A percentile compares a stretch with the other conserved stretches of the same genome.
Evolutionary conservation across 352 stramenopile genomes (phyloP).

Genomic region (Pythium phragmitis): DNA sequence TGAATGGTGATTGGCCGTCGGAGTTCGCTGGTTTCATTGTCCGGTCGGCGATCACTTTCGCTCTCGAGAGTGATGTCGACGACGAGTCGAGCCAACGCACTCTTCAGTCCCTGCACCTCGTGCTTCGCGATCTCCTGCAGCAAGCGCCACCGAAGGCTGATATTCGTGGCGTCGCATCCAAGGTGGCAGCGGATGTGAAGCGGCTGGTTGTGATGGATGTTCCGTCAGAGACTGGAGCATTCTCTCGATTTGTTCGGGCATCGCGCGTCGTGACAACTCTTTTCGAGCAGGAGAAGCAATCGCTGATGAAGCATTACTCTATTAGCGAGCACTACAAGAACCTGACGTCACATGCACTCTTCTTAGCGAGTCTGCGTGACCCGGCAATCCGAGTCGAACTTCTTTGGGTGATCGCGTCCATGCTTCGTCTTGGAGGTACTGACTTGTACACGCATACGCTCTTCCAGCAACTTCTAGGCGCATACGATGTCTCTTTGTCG

Average conservation of each 20-base stretch:
- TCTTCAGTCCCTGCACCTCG: background rate
- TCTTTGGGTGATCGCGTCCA: slow-evolving; percentile 38
- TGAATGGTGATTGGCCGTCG: background rate
- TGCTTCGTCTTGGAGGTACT: slow-evolving; percentile 37
- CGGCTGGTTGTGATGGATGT: background rate
- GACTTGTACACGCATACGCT: slow-evolving; percentile 46
- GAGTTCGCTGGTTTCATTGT: slow-evolving; percentile 4
- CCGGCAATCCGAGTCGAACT: slow-evolving; percentile 31
- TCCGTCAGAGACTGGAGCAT: background rate
- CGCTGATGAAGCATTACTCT: background rate
- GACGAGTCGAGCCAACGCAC: background rate
- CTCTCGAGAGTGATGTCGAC: background rate
- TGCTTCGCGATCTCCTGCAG: slow-evolving; percentile 12
- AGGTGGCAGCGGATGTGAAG: slow-evolving; percentile 7
- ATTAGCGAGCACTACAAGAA: slow-evolving; percentile 16
- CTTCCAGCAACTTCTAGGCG: slow-evolving; percentile 56
- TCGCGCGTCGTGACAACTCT: slow-evolving; percentile 12
- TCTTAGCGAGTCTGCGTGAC: slow-evolving; percentile 17
- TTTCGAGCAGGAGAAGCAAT: background rate
- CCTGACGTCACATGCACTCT: slow-evolving; percentile 15
- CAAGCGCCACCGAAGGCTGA: background rate
- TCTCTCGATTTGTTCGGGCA: slow-evolving; percentile 13
- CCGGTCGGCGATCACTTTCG: slow-evolving; percentile 6
- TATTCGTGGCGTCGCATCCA: background rate
- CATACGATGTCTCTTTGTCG: slow-evolving; percentile 73